Evolutionary conservation across 148 eudicot genomes (phyloP), one percentile per base, ranked within the genome.

Genomic region (Heliamphora exappendiculata): DNA sequence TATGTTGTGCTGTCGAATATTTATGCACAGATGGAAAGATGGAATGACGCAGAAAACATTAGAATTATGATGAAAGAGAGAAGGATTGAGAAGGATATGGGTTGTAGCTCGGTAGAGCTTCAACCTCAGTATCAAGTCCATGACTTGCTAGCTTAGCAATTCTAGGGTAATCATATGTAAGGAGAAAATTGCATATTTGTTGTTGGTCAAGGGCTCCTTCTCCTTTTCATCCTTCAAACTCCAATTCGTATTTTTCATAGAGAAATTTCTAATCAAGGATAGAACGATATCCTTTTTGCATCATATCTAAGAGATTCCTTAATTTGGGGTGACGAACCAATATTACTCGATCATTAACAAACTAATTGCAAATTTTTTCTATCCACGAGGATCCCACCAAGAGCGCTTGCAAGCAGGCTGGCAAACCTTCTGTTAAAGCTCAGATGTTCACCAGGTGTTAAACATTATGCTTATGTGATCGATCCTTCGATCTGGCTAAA

Each of bases 61-160:
- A 49, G 85, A 64, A 45, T 20, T 16, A 75, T 85, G 87, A 85
- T 89, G 91, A 85, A 75, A 54, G 85, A 78, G 59, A 81, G 84
- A 53, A 85, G 85, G n/a, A 80, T 85, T 37, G 58, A 70, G 79
- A 88, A 83, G 82, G 86, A 86, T 45, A 65, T 79, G 37, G 86
- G 89, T 36, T 70, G 33, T 44, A 84, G 89, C 50, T 50, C 79
- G 31, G 51, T 84, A 4, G 85, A 82, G 73, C 67, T 65, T 81
- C 81, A 79, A 51, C 50, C 78, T 13, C 67, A 75, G 22, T 59
- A 75, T 64, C 17, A 36, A 12, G 42, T 49, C 8, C 51, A 41
- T 34, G 68, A 76, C 70, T 58, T 77, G 65, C 42, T 77, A 75
- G 81, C 72, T 7, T 22, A 66, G n/a, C 39, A 66, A 10, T 24